A percentile compares a stretch with the other conserved stretches of the same genome.
Evolutionary conservation across 768 basidiomycete species (phyloP).

Genomic region (Lactarius pseudohatsudake): DNA sequence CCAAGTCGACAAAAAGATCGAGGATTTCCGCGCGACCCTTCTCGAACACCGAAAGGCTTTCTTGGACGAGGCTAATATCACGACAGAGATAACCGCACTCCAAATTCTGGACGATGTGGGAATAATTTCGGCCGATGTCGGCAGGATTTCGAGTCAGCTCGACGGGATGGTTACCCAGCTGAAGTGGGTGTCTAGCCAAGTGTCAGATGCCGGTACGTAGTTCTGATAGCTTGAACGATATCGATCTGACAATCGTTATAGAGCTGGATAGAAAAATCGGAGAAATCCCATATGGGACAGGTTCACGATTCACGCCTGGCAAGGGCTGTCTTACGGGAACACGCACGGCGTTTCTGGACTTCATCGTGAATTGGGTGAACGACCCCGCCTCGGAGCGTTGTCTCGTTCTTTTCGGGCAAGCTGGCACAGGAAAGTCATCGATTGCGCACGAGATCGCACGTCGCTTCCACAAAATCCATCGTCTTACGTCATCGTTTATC

Average conservation of each 20-base stretch:
- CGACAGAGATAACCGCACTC: not conserved
- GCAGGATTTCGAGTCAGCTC: not conserved
- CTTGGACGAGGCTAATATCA: not conserved
- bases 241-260: not conserved
- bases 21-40: not conserved
- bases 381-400: not conserved
- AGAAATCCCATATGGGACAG: not conserved
- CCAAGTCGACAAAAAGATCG: not conserved
- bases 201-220: not conserved
- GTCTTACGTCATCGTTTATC: not conserved
- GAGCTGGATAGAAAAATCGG: not conserved
- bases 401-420: conserved; percentile 2
- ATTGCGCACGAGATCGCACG: not conserved
- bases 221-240: too few species aligned
- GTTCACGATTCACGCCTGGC: not conserved
- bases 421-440: not conserved
- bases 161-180: not conserved
- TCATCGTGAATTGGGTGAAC: not conserved
- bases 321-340: not conserved
- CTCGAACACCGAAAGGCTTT: not conserved
- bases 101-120: conserved; percentile 1
- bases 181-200: not conserved
- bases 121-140: not conserved
- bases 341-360: not conserved
- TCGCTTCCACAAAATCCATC: not conserved